Conservation (phyloP, 1,284 basidiomycete species). For the Pascua sp. region DNA sequence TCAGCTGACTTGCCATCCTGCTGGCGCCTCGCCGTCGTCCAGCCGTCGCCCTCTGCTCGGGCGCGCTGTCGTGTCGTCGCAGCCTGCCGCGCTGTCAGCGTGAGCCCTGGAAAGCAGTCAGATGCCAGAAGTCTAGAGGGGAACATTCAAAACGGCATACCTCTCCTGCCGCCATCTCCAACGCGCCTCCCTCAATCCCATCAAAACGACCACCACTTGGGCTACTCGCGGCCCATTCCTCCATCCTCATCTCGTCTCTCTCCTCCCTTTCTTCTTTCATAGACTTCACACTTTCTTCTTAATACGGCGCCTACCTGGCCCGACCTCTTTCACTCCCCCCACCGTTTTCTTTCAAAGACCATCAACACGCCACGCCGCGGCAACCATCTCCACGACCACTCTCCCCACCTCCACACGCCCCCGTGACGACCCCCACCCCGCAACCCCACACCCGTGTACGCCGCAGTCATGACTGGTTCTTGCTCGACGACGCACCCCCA, state of each 20-base stretch:
- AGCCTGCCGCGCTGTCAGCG: neutral
- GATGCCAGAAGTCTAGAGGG: neutral
- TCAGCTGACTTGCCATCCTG: neutral
- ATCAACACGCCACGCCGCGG: neutral
- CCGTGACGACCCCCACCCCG: neutral
- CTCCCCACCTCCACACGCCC: neutral
- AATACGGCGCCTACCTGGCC: neutral
- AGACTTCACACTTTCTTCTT: neutral
- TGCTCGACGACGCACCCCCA: constrained; percentile 23
- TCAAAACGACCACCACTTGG: neutral
- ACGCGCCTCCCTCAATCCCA: too few species aligned
- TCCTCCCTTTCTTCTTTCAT: neutral
- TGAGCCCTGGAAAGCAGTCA: too few species aligned
- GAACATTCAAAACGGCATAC: neutral
- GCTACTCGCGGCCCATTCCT: neutral
- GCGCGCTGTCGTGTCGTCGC: neutral
- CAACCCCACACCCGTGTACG: neutral
- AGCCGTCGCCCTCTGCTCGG: neutral
- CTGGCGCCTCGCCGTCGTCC: neutral
- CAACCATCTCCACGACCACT: neutral
- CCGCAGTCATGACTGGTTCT: constrained; percentile 9
- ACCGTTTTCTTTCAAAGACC: neutral
- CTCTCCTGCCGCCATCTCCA: too few species aligned
- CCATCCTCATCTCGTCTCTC: neutral
- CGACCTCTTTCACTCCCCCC: neutral